These are phyloP conservation scores for Aspergillus niger DNA, from an alignment of 2,329 filamentous ascomycete species.

Conservation along the genomic window DNA sequence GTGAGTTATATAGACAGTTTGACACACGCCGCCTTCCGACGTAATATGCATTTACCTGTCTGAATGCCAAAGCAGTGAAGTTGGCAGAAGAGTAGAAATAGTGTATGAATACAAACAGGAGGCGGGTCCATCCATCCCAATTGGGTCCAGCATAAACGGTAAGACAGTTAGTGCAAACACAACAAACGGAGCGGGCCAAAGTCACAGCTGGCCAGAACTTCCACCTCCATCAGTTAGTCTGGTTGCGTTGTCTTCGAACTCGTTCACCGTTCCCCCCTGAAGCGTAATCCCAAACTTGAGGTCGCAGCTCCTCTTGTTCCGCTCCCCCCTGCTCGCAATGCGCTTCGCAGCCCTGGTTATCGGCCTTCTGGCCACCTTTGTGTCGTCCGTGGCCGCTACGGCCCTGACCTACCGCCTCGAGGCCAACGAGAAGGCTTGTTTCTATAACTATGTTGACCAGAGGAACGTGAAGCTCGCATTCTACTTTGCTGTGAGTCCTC, in stretches of 20 bases:
- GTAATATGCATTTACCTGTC: too few relatives aligned
- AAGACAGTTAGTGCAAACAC: constrained; percentile 32
- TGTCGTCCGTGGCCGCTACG: constrained; percentile 75
- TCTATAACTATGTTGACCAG: constrained; percentile 79
- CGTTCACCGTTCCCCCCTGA: constrained; percentile 11
- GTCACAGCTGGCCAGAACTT: constrained; percentile 38
- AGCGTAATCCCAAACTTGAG: constrained; percentile 14
- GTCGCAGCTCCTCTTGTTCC: constrained; percentile 17
- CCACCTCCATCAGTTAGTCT: constrained; percentile 16
- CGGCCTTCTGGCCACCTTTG: constrained; percentile 70
- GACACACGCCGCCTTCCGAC: neutral
- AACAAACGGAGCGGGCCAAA: constrained; percentile 33
- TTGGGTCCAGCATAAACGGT: too few relatives aligned
- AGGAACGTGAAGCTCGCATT: constrained; percentile 89
- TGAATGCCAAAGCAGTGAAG: too few relatives aligned
- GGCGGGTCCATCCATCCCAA: too few relatives aligned
- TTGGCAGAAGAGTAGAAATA: neutral
- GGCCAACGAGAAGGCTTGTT: constrained; percentile 94
- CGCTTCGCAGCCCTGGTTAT: constrained; percentile 63
- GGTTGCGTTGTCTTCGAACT: constrained; percentile 21
- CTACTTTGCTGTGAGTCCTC: constrained; percentile 83
- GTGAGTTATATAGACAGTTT: neutral
- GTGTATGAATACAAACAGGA: too few relatives aligned
- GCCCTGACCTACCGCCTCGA: constrained; percentile 90
- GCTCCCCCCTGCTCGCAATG: constrained; percentile 52